These are phyloP conservation scores for Rhodosporidiobolus odoratus DNA, from an alignment of 768 basidiomycete genomes.

Conservation along the genomic window DNA sequence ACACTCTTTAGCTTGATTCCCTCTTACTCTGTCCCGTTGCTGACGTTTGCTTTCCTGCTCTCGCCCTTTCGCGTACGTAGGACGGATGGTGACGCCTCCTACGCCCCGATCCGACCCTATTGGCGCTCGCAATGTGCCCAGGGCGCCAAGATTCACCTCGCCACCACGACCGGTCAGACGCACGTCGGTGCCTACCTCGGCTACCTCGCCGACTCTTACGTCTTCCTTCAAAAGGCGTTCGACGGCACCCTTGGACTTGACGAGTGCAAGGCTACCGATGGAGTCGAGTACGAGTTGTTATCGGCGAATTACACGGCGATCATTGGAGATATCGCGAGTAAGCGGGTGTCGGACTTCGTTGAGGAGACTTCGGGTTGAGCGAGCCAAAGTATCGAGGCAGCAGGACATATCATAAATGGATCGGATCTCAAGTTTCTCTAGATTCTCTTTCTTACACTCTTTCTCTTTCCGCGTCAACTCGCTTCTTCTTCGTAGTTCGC, in stretches of 20 bases:
- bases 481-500: not conserved
- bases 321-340: not conserved
- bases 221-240: not conserved
- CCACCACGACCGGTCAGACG: not conserved
- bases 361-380: not conserved
- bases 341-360: not conserved
- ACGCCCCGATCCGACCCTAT: slow-evolving; percentile 2
- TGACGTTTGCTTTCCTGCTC: not conserved
- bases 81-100: not conserved
- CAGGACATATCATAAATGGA: too few relatives aligned
- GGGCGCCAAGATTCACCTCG: slow-evolving; percentile 8
- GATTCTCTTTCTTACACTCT: not conserved
- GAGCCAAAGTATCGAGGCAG: not conserved
- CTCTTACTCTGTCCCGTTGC: not conserved
- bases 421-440: not conserved
- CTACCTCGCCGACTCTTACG: slow-evolving; percentile 2
- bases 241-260: not conserved
- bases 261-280: not conserved
- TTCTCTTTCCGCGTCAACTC: not conserved
- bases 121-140: not conserved
- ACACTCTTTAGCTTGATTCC: not conserved
- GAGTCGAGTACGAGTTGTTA: not conserved
- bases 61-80: not conserved
- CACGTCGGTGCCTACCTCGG: not conserved
- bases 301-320: not conserved